Base-by-base conservation (phyloP, 2,329 filamentous ascomycete genomes). In the Fusarium burgessii region DNA sequence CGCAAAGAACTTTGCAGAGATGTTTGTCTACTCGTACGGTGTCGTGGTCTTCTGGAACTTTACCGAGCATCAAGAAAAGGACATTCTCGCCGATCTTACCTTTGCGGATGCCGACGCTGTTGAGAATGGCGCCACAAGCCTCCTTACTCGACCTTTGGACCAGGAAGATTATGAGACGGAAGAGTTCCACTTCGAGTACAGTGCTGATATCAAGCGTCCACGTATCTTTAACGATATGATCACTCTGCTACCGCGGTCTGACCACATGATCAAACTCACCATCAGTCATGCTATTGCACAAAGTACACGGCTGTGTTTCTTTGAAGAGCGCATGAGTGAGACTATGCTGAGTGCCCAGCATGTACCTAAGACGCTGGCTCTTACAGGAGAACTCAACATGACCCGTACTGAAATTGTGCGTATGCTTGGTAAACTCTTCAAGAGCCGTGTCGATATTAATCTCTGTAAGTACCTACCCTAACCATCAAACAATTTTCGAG, bases 1-100 rank as follows among this genome's bases (percentile, higher is more conserved):
- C 77, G 89, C 91, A 38, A 91, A 95, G 77, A 88, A 91, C 60
- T 94, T 97, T 78, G 95, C 93, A 43, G 96, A 99, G 82, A 93
- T 98, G 89, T 98, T 97, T 78, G 92, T 99, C 75, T 98, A 97
- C 80, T 95, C 93, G 18, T 99, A 99, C 78, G 96, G 96, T 23
- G 95, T 99, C 1, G 95, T 96, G 0, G 96, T 99, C 8, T 97
- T 99, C 79, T 99, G 96, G 96, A 99, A 99, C 80, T 98, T 99
- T 76, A 95, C 93, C 14, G 95, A 97, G 80, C 89, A 92, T 71
- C 96, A 99, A 79, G 96, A 99, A 80, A 98, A 97, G 81, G 95
- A 98, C 76, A 93, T 98, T 49, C 88, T 99, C 25, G 96, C 96
- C 41, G 96, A 99, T 80, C 85, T 99, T 58, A 96, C 94, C 2